Base-by-base conservation (phyloP, 768 basidiomycete species). In the Suillus tomentosus region DNA sequence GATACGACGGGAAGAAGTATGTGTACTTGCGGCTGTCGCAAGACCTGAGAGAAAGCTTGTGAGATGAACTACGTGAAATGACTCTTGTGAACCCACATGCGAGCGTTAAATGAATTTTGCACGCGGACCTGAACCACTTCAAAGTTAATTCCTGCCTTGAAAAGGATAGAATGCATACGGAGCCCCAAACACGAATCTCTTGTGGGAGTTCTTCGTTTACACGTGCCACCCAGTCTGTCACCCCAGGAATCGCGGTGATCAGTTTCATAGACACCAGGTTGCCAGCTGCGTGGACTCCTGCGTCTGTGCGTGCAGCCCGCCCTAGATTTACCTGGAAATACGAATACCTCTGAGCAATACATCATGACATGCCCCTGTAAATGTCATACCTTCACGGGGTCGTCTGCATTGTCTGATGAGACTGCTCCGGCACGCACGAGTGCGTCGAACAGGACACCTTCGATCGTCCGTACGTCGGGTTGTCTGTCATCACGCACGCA, bases 11-110 rank as follows among this genome's bases (percentile, higher is more conserved):
- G 68, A 99, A 91, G 78, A 93, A 93, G 77, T 99, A 99, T 17
- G 96, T 97, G 78, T 99, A 99, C 75, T 95, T 94, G 65, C 96
- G 86, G 65, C 95, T 96, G 73, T 98, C 96, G 78, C 96, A 98
- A 3, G 87, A 81, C 65, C 94, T 95, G 76, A 65, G 0, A 61
- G 27, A 22, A 48, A 63, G 53, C 27, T 39, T 27, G 34, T 39
- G 45, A 53, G 50, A 40, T 17, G 31, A 11, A 14, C 51, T 42
- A 47, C 45, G 36, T 39, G 6, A 66, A n/a, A 59, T 56, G 8
- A 39, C 34, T 31, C 53, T 36, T 17, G 37, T 34, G 15, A 7
- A 72, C 83, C 14, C 64, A 91, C 91, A 85, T 74, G 74, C 92
- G 83, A 11, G 92, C 90, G 65, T 90, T 91, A 79, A 94, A 94